These are phyloP conservation scores for Thuja plicata DNA, from an alignment of 83 land plant species.

Conservation along the genomic window DNA sequence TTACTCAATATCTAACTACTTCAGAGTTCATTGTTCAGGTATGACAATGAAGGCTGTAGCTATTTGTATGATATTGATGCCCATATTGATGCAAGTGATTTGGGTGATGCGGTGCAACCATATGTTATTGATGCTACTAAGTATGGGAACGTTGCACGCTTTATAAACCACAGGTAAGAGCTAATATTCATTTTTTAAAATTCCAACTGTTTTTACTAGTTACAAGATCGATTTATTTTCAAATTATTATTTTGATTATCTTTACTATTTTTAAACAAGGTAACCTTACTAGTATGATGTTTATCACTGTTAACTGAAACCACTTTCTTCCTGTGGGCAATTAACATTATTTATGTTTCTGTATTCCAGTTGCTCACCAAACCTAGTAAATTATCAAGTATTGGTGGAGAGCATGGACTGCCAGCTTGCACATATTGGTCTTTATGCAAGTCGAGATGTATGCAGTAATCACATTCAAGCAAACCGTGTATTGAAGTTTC, in stretches of 20 bases:
- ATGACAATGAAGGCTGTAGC: slow-evolving; percentile 73
- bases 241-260: background rate
- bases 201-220: background rate
- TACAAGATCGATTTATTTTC: background rate
- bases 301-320: background rate
- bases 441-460: slow-evolving; percentile 95
- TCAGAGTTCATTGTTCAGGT: slow-evolving; percentile 42
- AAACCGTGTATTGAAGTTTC: background rate
- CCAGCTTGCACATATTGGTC: slow-evolving; percentile 94
- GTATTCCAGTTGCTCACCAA: slow-evolving; percentile 82
- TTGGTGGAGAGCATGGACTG: slow-evolving; percentile 98
- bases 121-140: slow-evolving; percentile 92
- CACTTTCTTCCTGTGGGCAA: background rate
- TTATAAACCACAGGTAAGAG: slow-evolving; percentile 93
- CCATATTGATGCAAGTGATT: slow-evolving; percentile 50
- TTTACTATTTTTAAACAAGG: background rate
- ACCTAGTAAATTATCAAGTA: slow-evolving; percentile 83
- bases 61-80: slow-evolving; percentile 84
- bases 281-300: background rate
- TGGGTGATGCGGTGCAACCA: slow-evolving; percentile 54
- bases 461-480: slow-evolving; percentile 16
- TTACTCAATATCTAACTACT: background rate
- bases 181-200: background rate
- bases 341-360: background rate
- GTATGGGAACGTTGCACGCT: slow-evolving; percentile 92